Conservation (phyloP, 495 filamentous ascomycete species). For the Aspergillus olivimuriae region DNA sequence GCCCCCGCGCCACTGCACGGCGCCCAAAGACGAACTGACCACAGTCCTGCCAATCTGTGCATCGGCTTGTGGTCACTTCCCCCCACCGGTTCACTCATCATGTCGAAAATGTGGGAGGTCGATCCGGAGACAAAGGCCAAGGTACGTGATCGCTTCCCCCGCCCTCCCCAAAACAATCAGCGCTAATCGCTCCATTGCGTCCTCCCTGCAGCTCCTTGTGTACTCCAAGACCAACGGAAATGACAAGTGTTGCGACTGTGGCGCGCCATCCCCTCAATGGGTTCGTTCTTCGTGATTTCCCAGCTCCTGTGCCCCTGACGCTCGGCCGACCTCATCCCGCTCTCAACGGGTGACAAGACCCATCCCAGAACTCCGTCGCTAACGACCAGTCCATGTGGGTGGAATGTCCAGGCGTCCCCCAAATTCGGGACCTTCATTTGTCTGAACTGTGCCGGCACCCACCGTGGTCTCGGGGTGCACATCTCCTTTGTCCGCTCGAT, state of each 20-base stretch:
- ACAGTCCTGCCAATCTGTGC: no score
- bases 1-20: no score
- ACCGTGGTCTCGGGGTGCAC: conserved; percentile 92
- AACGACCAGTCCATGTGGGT: no score
- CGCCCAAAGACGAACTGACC: no score
- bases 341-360: conserved; percentile 5
- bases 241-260: conserved; percentile 86
- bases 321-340: no score
- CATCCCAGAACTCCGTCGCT: no score
- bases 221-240: conserved; percentile 86
- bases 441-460: conserved; percentile 88
- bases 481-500: conserved; percentile 96
- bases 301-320: no score
- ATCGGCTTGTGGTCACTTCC: no score
- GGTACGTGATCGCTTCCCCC: conserved; percentile 41
- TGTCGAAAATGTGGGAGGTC: conserved; percentile 88
- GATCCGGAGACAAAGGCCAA: conserved; percentile 92
- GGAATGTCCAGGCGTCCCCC: conserved; percentile 48
- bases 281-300: conserved; percentile 27
- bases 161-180: no score
- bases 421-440: conserved; percentile 93
- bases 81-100: no score
- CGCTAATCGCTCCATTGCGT: no score
- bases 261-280: conserved; percentile 95
- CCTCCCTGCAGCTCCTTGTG: conserved; percentile 68